These are phyloP conservation scores for Cetraspora pellucida DNA, from an alignment of 192 early-diverging fungal species.

Conservation along the genomic window DNA sequence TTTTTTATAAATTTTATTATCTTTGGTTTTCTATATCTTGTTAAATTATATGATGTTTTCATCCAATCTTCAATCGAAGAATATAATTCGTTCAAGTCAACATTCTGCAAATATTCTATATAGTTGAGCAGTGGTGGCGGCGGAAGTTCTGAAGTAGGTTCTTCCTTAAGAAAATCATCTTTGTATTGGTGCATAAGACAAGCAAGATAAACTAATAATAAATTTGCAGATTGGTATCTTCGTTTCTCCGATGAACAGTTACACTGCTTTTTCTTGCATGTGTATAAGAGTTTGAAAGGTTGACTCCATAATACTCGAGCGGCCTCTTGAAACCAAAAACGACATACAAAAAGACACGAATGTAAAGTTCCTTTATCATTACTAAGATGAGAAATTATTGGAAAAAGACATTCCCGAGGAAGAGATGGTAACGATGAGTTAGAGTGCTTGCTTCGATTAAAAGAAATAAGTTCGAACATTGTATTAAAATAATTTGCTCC, in stretches of 20 bases:
- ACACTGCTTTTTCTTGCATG: background rate
- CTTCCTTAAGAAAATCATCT: background rate
- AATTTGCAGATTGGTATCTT: background rate
- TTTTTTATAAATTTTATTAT: background rate
- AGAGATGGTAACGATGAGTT: background rate
- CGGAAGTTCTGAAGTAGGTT: background rate
- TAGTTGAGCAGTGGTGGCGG: background rate
- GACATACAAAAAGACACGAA: background rate
- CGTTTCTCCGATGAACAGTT: background rate
- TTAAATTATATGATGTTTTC: background rate
- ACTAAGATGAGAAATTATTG: background rate
- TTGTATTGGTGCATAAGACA: background rate
- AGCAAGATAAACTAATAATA: background rate
- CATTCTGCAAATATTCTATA: background rate
- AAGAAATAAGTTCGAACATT: no score
- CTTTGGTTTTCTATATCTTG: no score
- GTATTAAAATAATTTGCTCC: no score
- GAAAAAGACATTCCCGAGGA: background rate
- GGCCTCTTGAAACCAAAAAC: background rate
- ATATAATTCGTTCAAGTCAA: background rate
- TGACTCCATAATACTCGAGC: background rate
- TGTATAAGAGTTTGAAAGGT: background rate
- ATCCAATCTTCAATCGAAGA: background rate
- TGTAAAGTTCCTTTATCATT: background rate
- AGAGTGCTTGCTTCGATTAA: no score